Conservation (phyloP, 2,329 filamentous ascomycete species). For the Botrytis tulipae region DNA sequence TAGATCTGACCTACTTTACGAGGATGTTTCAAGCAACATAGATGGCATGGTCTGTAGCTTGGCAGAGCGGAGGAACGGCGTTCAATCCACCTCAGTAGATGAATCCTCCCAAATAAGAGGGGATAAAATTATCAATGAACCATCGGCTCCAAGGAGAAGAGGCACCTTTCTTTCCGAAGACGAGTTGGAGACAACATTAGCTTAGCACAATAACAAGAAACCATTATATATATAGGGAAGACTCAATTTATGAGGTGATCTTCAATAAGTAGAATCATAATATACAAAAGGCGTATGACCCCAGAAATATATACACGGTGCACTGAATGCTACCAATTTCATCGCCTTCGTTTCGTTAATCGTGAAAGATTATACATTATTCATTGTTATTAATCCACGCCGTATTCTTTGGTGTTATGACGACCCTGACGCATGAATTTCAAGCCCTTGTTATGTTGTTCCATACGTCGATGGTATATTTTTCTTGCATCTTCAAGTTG, state of each 20-base stretch:
- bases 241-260: not conserved
- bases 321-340: too few species aligned
- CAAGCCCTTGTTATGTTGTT: not conserved
- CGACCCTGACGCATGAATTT: not conserved
- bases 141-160: not conserved
- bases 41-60: constrained; percentile 1
- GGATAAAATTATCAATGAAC: not conserved
- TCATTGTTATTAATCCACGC: not conserved
- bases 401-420: constrained; percentile 8
- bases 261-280: not conserved
- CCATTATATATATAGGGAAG: too few species aligned
- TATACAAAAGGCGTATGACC: not conserved
- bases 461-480: not conserved
- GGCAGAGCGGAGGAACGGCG: not conserved
- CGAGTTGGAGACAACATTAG: not conserved
- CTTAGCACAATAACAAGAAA: not conserved
- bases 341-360: not conserved
- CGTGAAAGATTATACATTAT: not conserved
- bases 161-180: not conserved
- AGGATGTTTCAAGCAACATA: constrained; percentile 15
- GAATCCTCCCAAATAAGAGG: not conserved
- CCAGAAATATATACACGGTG: not conserved
- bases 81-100: not conserved
- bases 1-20: not conserved
- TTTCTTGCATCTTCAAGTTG: not conserved